Base-by-base conservation (phyloP, 768 basidiomycete species). In the Phaffia tasmanica region DNA sequence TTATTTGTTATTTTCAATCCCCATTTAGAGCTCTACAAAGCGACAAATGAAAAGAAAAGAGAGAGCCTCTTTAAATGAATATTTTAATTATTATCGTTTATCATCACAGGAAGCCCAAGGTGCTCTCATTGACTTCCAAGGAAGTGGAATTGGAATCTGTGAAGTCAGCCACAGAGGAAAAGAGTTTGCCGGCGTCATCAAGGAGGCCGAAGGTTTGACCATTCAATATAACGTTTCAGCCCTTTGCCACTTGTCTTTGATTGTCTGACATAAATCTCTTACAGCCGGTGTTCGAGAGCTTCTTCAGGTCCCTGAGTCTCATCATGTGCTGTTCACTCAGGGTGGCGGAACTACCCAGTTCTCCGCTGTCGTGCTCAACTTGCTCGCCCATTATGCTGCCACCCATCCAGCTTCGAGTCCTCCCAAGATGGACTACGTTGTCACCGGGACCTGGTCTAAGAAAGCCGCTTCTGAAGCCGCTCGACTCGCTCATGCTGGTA, bases 151-250 rank as follows among this genome's bases (percentile, higher is more conserved):
- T 69, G 95, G 95, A 54, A 84, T 99, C 74, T 88, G 90, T 53
- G 95, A 99, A 77, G 83, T 98, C 74, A 94, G 91, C 0, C 95
- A 99, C 76, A 87, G 95, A 71, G 91, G 91, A 50, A 84, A 88
- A 72, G 87, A 92, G 70, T 98, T 98, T 76, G 81, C 81, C 62
- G 79, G 81, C 25, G 86, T 86, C 76, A 76, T 93, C 70, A 78
- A 80, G 64, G 75, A 74, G 29, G 76, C 77, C 75, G 76, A 76
- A 62, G 74, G 76, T 76, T 59, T 69, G 75, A 29, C 5, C 14
- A 42, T 42, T 1, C 6, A 23, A 18, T n/a, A n/a, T 14, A 21
- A 32, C 48, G 6, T 61, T 47, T n/a, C 18, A 15, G 42, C 27
- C 50, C 21, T 46, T 18, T 63, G 27, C 18, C 29, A 14, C n/a